Percentiles rank a stretch among this genome's conserved stretches.
Conservation (phyloP, 768 basidiomycete species). For the Lactarius tabidus region DNA sequence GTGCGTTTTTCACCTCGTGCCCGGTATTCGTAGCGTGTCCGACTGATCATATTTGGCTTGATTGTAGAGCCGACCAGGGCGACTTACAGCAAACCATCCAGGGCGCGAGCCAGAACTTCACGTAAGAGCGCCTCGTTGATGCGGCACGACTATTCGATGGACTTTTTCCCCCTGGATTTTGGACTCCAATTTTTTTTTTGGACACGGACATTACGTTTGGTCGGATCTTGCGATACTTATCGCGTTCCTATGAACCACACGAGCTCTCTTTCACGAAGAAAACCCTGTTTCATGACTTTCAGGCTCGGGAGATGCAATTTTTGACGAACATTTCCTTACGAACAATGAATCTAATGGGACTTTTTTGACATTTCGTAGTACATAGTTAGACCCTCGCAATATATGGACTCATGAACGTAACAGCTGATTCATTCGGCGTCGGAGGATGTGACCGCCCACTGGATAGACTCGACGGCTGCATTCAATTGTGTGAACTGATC, state of each 20-base stretch:
- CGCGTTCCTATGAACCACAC: background rate
- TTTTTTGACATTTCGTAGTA: background rate
- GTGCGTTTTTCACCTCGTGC: conserved; percentile 11
- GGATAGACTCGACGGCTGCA: conserved; percentile 8
- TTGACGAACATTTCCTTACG: background rate
- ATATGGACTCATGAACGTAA: background rate
- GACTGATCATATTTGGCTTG: background rate
- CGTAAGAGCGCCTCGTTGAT: background rate
- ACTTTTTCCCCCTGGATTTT: background rate
- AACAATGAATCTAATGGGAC: background rate
- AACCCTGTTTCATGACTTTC: background rate
- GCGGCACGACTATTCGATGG: background rate
- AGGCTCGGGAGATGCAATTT: background rate
- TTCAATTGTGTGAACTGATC: conserved; percentile 18
- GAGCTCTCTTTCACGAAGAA: background rate
- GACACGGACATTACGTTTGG: conserved; percentile 6
- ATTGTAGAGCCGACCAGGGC: background rate
- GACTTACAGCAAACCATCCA: conserved; percentile 7
- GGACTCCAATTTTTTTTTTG: too few species aligned
- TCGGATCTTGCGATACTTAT: background rate
- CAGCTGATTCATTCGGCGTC: background rate
- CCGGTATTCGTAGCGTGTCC: background rate
- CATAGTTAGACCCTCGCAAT: background rate
- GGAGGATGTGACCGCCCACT: conserved; percentile 2
- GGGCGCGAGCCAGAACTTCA: conserved; percentile 1